These are phyloP conservation scores for Lathyrus aphaca DNA, from an alignment of 306 rosid genomes.

Conservation along the genomic window DNA sequence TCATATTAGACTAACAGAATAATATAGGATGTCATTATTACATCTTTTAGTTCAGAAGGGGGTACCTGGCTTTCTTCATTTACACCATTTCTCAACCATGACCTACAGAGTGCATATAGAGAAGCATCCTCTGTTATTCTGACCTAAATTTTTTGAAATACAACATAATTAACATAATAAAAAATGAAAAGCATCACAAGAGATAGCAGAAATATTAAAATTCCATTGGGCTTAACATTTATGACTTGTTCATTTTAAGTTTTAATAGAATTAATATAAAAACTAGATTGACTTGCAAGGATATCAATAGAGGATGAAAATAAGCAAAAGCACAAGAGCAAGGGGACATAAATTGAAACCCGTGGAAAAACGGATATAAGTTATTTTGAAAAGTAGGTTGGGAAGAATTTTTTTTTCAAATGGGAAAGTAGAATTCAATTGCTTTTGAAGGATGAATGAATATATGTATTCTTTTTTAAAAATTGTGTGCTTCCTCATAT, in stretches of 20 bases:
- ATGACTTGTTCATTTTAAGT: background rate
- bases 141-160: conserved; percentile 57
- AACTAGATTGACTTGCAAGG: background rate
- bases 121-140: conserved; percentile 76
- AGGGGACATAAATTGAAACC: too few relatives aligned
- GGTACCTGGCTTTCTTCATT: conserved; percentile 63
- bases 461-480: too few relatives aligned
- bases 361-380: too few relatives aligned
- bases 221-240: background rate
- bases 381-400: too few relatives aligned
- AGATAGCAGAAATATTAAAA: conserved; percentile 25
- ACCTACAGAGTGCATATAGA: conserved; percentile 80
- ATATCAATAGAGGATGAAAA: background rate
- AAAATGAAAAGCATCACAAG: conserved; percentile 28
- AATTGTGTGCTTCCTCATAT: too few relatives aligned
- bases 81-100: conserved; percentile 83
- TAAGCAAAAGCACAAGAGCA: too few relatives aligned
- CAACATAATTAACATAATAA: conserved; percentile 25
- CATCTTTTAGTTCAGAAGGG: conserved; percentile 25
- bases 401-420: too few relatives aligned
- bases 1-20: conserved; percentile 18
- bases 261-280: background rate
- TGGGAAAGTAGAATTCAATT: too few relatives aligned
- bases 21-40: conserved; percentile 22
- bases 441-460: too few relatives aligned